Evolutionary conservation across 768 basidiomycete genomes (phyloP), one percentile per base, ranked within the genome.

Genomic region (Trametes gibbosa): DNA sequence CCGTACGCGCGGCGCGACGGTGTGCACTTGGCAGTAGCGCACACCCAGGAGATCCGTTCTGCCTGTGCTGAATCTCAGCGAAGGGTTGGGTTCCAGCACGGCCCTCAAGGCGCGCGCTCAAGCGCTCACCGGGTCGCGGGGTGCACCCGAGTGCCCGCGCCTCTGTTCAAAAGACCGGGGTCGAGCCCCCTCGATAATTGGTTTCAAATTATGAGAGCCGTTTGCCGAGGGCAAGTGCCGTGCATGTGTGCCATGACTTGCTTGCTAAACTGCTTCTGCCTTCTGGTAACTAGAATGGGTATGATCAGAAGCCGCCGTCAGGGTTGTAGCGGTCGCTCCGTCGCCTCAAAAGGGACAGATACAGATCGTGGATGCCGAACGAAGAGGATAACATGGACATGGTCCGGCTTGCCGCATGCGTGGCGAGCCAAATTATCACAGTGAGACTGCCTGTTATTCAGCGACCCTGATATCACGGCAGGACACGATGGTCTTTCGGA

Each of bases 11-110:
- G 25, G 17, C 16, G n/a, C 29, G n/a, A 13, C 29, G 48, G 29
- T n/a, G 48, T 32, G 46, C 46, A 29, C 25, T 9, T n/a, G n/a
- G 45, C 27, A 21, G 8, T 25, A n/a, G 21, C 19, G 53, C 14
- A 24, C 7, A 25, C 24, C 37, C 39, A 46, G 47, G 55, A 56
- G 55, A 56, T 56, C 55, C 53, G 23, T 12, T n/a, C 6, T 19
- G n/a, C 35, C 37, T 17, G n/a, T 39, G 47, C 55, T 49, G 55
- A 29, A 56, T 56, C 55, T 56, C 55, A 56, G 55, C 55, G 55
- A 56, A 49, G 39, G 45, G 23, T 23, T 24, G 23, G 23, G 35
- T 17, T 9, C 21, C 21, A 13, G 43, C 19, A 45, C 21, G 13
- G 21, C 21, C 41, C 9, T n/a, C 14, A n/a, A 16, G 43, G 43